Conservation (phyloP, 495 filamentous ascomycete species). For the Immersiella caudata region DNA sequence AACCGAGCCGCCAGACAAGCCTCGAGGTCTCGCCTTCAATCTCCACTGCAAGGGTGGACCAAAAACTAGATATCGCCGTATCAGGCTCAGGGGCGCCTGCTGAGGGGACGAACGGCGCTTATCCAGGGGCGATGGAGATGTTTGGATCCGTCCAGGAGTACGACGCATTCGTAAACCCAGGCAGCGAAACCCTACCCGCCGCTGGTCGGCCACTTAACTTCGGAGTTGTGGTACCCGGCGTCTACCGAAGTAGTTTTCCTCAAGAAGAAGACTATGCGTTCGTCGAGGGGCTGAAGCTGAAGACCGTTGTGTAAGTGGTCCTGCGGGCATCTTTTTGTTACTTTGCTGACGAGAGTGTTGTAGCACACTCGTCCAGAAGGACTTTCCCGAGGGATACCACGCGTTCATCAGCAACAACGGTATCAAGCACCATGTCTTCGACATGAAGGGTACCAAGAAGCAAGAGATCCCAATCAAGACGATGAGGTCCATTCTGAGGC, state of each 20-base stretch:
- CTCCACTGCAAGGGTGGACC: not conserved
- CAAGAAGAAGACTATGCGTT: constrained; percentile 63
- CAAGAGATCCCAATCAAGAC: constrained; percentile 59
- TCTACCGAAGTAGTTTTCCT: constrained; percentile 82
- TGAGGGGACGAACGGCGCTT: not conserved
- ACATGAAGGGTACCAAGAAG: constrained; percentile 79
- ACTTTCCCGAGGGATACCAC: constrained; percentile 57
- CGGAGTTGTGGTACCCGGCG: constrained; percentile 62
- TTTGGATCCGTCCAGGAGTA: constrained; percentile 14
- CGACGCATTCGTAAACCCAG: not conserved
- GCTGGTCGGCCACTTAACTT: constrained; percentile 64
- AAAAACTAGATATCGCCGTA: not conserved
- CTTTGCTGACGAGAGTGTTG: constrained; percentile 26
- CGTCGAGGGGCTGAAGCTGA: constrained; percentile 64
- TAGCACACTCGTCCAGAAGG: constrained; percentile 76
- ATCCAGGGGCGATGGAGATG: not conserved
- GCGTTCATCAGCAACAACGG: constrained; percentile 62
- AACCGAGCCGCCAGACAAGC: constrained; percentile 24
- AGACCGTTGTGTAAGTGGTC: constrained; percentile 69
- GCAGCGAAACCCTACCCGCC: constrained; percentile 19
- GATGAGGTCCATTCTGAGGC: constrained; percentile 63
- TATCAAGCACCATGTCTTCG: constrained; percentile 69
- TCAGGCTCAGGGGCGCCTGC: not conserved
- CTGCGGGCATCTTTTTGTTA: not conserved
- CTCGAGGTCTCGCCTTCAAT: constrained; percentile 8